phyloP scores from a whole-genome alignment of 2,329 filamentous ascomycete genomes.

The Penicillium fuscoglaucum region DNA sequence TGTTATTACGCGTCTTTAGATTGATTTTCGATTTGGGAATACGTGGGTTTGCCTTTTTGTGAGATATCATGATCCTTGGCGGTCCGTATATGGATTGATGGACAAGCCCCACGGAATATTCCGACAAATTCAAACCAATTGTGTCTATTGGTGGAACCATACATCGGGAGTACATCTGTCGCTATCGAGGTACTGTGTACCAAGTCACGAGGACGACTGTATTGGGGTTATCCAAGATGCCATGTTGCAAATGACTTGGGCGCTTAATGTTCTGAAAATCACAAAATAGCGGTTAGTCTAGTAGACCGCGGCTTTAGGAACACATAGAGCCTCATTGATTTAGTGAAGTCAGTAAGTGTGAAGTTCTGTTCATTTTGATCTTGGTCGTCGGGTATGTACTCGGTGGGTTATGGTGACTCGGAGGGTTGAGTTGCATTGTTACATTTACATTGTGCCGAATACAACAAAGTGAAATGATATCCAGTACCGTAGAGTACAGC shows the following conservation, averaged over 20 bases:
- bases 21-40: background rate
- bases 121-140: background rate
- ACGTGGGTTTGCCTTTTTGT: too few relatives aligned
- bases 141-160: background rate
- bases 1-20: background rate
- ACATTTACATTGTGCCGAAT: background rate
- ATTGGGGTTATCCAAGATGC: too few relatives aligned
- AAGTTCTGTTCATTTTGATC: too few relatives aligned
- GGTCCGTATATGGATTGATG: background rate
- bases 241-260: background rate
- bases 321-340: accelerated
- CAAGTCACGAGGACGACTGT: background rate
- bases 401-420: background rate
- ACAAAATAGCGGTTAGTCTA: background rate
- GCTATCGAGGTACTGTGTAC: background rate
- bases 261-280: too few relatives aligned
- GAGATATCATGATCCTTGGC: background rate
- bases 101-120: background rate
- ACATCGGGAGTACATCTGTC: background rate
- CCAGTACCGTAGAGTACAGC: background rate
- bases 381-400: background rate
- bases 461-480: background rate
- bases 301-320: background rate
- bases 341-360: background rate
- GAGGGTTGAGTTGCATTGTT: background rate